These are phyloP conservation scores for Flaveria ramosissima DNA, from an alignment of 129 eudicot species.

Conservation along the genomic window DNA sequence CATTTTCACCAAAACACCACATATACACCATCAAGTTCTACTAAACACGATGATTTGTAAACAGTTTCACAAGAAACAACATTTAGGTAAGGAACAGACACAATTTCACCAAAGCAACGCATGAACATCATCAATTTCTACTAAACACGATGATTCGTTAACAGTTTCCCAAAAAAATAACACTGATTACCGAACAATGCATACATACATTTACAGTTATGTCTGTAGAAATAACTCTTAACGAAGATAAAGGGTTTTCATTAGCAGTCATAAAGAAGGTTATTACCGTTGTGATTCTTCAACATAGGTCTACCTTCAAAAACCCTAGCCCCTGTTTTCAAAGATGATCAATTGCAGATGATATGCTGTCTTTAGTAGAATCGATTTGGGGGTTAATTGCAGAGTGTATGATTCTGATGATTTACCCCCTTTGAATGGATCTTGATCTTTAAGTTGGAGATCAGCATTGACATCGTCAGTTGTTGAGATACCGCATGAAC, in stretches of 20 bases:
- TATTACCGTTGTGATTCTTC: conserved; percentile 6
- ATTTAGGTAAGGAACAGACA: not conserved
- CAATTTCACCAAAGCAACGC: conserved; percentile 19
- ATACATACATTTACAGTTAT: conserved; percentile 3
- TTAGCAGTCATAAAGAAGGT: not conserved
- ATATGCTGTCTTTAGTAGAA: too few relatives aligned
- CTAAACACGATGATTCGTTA: not conserved
- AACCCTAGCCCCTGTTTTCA: conserved; percentile 18
- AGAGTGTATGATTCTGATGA: too few relatives aligned
- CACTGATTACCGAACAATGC: not conserved
- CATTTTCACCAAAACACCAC: conserved; percentile 19
- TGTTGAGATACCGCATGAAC: too few relatives aligned
- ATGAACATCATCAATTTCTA: not conserved
- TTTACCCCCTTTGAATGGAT: too few relatives aligned
- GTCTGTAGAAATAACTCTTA: not conserved
- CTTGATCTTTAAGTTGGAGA: too few relatives aligned
- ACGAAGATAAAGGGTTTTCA: not conserved
- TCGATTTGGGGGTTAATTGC: too few relatives aligned
- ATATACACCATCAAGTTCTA: not conserved
- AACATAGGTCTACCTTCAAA: not conserved
- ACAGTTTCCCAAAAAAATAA: not conserved
- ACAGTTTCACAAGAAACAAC: not conserved
- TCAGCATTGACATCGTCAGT: too few relatives aligned
- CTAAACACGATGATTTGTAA: not conserved
- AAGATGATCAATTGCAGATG: too few relatives aligned